Evolutionary conservation across 305 asterid species (phyloP).

Genomic region (Solanum aculeatissimum): DNA sequence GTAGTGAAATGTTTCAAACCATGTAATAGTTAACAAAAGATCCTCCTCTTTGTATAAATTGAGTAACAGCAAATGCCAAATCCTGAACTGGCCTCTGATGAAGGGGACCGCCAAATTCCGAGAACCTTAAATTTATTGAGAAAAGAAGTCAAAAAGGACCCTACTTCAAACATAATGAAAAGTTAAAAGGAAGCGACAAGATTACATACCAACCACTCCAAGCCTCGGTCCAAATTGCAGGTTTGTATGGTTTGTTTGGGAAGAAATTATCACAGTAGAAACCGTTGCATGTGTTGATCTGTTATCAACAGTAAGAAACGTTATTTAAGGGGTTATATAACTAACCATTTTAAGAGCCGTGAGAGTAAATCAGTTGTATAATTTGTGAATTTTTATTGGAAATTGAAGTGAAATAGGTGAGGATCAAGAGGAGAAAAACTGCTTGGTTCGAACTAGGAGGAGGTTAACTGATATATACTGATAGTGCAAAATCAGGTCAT

Average conservation of each 20-base stretch:
- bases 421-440: not conserved
- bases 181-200: not conserved
- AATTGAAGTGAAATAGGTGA: not conserved
- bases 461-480: not conserved
- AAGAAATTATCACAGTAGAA: slow-evolving; percentile 85
- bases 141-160: not conserved
- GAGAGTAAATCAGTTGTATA: not conserved
- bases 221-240: slow-evolving; percentile 97
- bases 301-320: slow-evolving; percentile 15
- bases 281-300: slow-evolving; percentile 97
- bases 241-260: slow-evolving; percentile 86
- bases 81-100: slow-evolving; percentile 90
- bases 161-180: not conserved
- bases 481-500: not conserved
- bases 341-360: not conserved
- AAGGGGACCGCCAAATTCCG: slow-evolving; percentile 73
- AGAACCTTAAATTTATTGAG: slow-evolving; percentile 43
- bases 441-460: not conserved
- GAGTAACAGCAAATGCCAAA: slow-evolving; percentile 90
- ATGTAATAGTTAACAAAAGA: slow-evolving; percentile 91
- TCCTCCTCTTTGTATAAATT: slow-evolving; percentile 89
- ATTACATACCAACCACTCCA: slow-evolving; percentile 85
- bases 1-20: slow-evolving; percentile 32
- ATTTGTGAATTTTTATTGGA: not conserved
- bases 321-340: not conserved